A percentile compares a stretch with the other conserved stretches of the same genome.
Conservation (phyloP, 2,329 filamentous ascomycete genomes). For the Paecilomyces sp. region DNA sequence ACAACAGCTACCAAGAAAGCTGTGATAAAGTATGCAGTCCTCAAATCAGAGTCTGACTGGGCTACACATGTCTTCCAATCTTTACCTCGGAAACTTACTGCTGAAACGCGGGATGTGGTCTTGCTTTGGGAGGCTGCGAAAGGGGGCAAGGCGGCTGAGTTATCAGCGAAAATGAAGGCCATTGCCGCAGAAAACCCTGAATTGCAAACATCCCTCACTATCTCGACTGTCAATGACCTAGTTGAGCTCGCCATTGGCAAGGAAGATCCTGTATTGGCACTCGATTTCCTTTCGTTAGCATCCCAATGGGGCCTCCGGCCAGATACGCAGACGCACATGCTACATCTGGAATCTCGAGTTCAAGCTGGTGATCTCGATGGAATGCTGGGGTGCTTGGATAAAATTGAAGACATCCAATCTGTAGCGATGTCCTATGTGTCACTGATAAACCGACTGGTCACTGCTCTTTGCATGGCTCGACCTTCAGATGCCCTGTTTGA, state of each 20-base stretch:
- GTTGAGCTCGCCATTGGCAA: conserved; percentile 65
- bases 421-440: conserved; percentile 53
- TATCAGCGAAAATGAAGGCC: conserved; percentile 64
- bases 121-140: conserved; percentile 69
- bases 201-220: conserved; percentile 50
- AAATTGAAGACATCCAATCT: conserved; percentile 43
- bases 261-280: conserved; percentile 63
- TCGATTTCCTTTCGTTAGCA: conserved; percentile 64
- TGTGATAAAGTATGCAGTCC: conserved; percentile 55
- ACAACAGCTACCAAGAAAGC: conserved; percentile 44
- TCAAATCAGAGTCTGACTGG: conserved; percentile 56
- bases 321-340: conserved; percentile 62
- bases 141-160: conserved; percentile 64
- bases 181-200: conserved; percentile 48
- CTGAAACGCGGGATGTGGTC: conserved; percentile 62
- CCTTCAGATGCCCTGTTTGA: conserved; percentile 56
- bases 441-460: conserved; percentile 64
- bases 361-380: conserved; percentile 64
- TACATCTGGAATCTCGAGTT: conserved; percentile 72
- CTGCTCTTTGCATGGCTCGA: conserved; percentile 54
- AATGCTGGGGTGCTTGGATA: conserved; percentile 47
- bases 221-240: conserved; percentile 67
- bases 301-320: conserved; percentile 58
- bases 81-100: conserved; percentile 38
- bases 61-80: conserved; percentile 53